phyloP scores from a whole-genome alignment of 768 basidiomycete genomes.

The Tulasnella calospora region DNA sequence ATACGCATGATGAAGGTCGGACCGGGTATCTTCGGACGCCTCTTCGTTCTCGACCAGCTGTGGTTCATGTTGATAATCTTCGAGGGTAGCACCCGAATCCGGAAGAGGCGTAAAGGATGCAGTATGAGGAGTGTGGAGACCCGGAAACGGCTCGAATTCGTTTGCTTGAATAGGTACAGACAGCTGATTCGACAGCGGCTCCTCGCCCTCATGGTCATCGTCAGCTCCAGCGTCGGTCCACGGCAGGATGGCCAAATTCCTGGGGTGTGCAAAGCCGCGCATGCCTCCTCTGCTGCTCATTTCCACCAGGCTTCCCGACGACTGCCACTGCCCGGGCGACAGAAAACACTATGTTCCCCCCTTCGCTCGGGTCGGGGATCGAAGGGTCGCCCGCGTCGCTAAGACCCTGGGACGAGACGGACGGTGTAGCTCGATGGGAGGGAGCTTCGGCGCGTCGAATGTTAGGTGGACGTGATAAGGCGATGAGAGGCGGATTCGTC shows the following conservation, averaged over 20 bases:
- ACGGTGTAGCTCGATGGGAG: slow-evolving; percentile 2
- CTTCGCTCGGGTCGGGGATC: slow-evolving; percentile 17
- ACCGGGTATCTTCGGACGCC: neutral
- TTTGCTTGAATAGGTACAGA: neutral
- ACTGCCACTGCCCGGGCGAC: slow-evolving; percentile 2
- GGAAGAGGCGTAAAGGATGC: neutral
- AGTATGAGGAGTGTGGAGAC: neutral
- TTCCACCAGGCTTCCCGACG: neutral
- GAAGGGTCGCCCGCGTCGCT: slow-evolving; percentile 14
- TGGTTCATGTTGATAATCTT: neutral
- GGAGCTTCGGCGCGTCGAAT: slow-evolving; percentile 17
- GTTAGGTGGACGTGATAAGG: slow-evolving; percentile 16
- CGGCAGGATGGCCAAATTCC: neutral
- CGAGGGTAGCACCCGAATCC: neutral
- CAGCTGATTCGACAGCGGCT: neutral
- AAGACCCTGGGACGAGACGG: slow-evolving; percentile 6
- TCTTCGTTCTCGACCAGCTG: slow-evolving; percentile 7
- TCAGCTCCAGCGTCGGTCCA: neutral
- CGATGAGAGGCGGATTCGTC: slow-evolving; percentile 7
- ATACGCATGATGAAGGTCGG: neutral
- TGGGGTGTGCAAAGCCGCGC: neutral
- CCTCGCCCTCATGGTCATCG: slow-evolving; percentile 6
- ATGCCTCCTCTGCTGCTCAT: neutral
- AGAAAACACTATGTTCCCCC: slow-evolving; percentile 22
- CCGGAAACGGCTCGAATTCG: slow-evolving; percentile 9